phyloP scores from a whole-genome alignment of 805 yeast genomes.

The Hanseniaspora opuntiae region DNA sequence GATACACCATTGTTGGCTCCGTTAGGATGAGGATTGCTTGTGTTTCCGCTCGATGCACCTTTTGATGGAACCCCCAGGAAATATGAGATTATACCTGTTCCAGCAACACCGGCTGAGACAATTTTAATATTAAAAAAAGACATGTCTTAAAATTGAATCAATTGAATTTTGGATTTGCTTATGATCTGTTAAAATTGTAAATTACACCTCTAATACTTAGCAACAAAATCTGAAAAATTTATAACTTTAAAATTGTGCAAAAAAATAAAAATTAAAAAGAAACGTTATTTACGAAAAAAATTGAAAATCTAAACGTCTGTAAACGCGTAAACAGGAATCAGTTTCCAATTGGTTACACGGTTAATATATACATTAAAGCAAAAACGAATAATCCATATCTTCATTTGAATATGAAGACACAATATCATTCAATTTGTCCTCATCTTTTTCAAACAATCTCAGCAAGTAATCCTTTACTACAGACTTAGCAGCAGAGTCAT shows the following conservation, averaged over 20 bases:
- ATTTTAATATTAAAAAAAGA: background rate
- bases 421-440: background rate
- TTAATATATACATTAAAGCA: background rate
- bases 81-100: constrained; percentile 26
- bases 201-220: too few species aligned
- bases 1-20: constrained; percentile 10
- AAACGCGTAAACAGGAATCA: background rate
- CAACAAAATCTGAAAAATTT: too few species aligned
- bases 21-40: background rate
- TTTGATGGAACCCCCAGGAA: constrained; percentile 21
- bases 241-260: too few species aligned
- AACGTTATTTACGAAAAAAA: background rate
- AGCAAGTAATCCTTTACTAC: background rate
- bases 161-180: too few species aligned
- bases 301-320: background rate
- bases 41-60: background rate
- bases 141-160: background rate
- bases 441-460: background rate
- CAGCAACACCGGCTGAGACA: constrained; percentile 21
- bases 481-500: background rate
- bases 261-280: too few species aligned
- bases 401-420: background rate
- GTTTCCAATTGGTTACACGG: background rate
- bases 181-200: too few species aligned
- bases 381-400: background rate